Base-by-base conservation (phyloP, 805 yeast genomes). In the Wickerhamomyces bovis region DNA sequence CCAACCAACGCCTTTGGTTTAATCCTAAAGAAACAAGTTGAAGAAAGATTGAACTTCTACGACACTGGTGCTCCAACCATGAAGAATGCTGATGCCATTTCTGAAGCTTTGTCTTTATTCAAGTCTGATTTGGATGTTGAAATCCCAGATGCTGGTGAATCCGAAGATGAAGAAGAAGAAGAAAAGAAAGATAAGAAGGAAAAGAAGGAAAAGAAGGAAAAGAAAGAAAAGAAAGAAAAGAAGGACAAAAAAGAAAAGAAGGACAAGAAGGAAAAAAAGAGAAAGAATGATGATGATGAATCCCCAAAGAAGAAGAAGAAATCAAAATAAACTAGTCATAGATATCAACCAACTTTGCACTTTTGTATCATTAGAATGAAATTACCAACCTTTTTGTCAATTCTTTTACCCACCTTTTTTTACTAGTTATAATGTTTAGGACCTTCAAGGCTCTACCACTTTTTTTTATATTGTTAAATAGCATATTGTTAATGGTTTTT, bases 31-130 rank as follows among this genome's bases (percentile, higher is more conserved):
- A 80, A 87, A 70, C 99, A 94, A 78, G 98, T 94, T 57, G 99
- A 94, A 75, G 97, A 94, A 71, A 86, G 99, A 74, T 79, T 94
- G 63, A 85, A 81, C 70, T 94, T 94, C 67, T 94, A 89, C 76
- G 96, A 88, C 68, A 86, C 96, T 48, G 99, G 99, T 66, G 85
- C 86, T 60, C 83, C 98, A 45, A 97, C 98, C 63, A 85, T 90
- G 82, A 94, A 92, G 78, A 94, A 94, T 66, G 72, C 92, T 39
- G 95, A 89, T 58, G 98, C 98, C 56, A 86, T 94, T 72, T 80
- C 85, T 66, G 87, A 85, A 70, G 99, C 98, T 46, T 77, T 94
- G 70, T 81, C 83, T 45, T 76, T 85, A 62, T 73, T 68, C 54
- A 73, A 56, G 49, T 46, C 68, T 51, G 76, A 70, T 48, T 66